Evolutionary conservation across 2,329 filamentous ascomycete species (phyloP).

Genomic region (Aspergillus neoniger): DNA sequence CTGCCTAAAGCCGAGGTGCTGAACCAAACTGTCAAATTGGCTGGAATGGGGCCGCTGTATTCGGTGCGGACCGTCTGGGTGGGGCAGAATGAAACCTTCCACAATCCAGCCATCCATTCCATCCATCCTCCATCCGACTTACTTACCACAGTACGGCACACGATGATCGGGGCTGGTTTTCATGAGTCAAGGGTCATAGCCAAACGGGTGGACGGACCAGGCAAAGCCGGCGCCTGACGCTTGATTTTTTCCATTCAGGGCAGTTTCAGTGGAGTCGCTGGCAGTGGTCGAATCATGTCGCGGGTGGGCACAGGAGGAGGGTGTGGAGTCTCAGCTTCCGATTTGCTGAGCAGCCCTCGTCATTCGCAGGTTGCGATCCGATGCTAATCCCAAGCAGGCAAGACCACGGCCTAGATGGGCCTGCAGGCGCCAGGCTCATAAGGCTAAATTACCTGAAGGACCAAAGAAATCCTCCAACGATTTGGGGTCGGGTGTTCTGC

Average conservation of each 20-base stretch:
- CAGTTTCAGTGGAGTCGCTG: not conserved
- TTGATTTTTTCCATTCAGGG: not conserved
- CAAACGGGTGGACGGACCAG: not conserved
- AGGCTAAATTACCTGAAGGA: slow-evolving; percentile 9
- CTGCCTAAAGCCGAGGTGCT: not conserved
- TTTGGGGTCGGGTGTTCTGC: not conserved
- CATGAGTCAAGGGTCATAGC: not conserved
- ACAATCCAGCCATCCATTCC: not conserved
- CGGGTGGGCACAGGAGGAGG: not conserved
- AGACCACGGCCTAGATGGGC: not conserved
- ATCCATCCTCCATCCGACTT: not conserved
- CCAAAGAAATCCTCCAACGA: not conserved
- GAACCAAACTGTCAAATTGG: slow-evolving; percentile 8
- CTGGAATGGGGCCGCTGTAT: slow-evolving; percentile 17
- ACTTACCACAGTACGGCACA: not conserved
- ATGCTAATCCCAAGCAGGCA: not conserved
- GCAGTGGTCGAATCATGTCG: not conserved
- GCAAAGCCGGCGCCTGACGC: slow-evolving; percentile 3
- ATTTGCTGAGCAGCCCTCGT: not conserved
- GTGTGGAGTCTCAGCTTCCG: not conserved
- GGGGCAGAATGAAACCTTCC: slow-evolving; percentile 12
- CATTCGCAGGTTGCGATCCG: not conserved
- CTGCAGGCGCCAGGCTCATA: not conserved
- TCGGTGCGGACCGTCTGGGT: slow-evolving; percentile 24
- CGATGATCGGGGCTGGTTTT: not conserved